Base-by-base conservation (phyloP, 75 land plant species). In the Sequoiadendron giganteum region DNA sequence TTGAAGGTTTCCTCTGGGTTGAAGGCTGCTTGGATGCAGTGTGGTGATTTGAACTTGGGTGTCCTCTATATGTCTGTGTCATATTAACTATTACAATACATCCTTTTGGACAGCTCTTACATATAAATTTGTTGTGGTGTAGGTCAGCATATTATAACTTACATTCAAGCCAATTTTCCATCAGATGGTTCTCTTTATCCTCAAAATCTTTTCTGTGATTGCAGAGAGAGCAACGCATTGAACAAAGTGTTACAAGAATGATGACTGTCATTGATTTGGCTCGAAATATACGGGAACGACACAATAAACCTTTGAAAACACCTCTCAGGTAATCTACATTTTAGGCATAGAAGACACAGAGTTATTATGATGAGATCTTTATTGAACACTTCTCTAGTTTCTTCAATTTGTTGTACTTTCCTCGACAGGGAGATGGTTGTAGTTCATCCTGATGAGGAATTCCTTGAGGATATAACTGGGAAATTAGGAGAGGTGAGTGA, bases 211-310 rank as follows among this genome's bases (percentile, higher is more conserved):
- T 65, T 52, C 42, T 11, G 32, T 86, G 18, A 16, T 61, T 61
- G 77, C 88, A 97, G 99, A 94, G 92, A 38, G 96, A 90, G 54
- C 93, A 95, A n/a, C 94, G 96, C 5, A 98, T 98, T 90, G 99
- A 98, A 89, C 86, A 90, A 96, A 98, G 99, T 93, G 99, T 98
- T 52, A 48, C 93, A 39, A 93, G 99, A 83, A 98, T 98, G 99
- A 98, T 95, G 95, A 97, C 97, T 18, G 90, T 98, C 55, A 98
- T 98, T 89, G 99, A 98, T 90, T 94, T 97, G 86, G 99, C 97
- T 28, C 97, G 99, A n/a, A 97, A 95, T 78, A 98, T 98, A 75
- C 95, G 99, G 18, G 99, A 97, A 85, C 95, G 97, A 2, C 95
- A 95, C 82, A 97, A 96, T 88, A 96, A 95, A 87, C 98, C 99